Evolutionary conservation across 176 grass and related monocot species (phyloP).

Genomic region (Hordeum vulgare): MorexV3_pseudomolecules_assembly NC_058518.1:356416613-356417112

Average conservation of each 20-base stretch:
- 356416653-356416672: not conserved
- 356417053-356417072: not conserved
- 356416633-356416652: not conserved
- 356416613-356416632: not conserved
- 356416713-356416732: not conserved
- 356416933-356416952: not conserved
- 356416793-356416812: slow-evolving; percentile 1
- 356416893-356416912: slow-evolving; percentile 37
- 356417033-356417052: not conserved
- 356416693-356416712: not conserved
- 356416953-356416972: not conserved
- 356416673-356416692: not conserved
- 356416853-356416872: slow-evolving; percentile 5
- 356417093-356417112: not conserved
- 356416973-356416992: not conserved
- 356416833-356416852: slow-evolving; percentile 15
- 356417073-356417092: not conserved
- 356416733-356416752: not conserved
- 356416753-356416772: not conserved
- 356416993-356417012: not conserved
- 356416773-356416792: not conserved
- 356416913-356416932: slow-evolving; percentile 30
- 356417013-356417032: not conserved
- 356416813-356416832: slow-evolving; percentile 17
- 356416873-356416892: slow-evolving; percentile 23